Evolutionary conservation across 768 basidiomycete genomes (phyloP), one percentile per base, ranked within the genome.

Genomic region (Paxillus rubicundulus): DNA sequence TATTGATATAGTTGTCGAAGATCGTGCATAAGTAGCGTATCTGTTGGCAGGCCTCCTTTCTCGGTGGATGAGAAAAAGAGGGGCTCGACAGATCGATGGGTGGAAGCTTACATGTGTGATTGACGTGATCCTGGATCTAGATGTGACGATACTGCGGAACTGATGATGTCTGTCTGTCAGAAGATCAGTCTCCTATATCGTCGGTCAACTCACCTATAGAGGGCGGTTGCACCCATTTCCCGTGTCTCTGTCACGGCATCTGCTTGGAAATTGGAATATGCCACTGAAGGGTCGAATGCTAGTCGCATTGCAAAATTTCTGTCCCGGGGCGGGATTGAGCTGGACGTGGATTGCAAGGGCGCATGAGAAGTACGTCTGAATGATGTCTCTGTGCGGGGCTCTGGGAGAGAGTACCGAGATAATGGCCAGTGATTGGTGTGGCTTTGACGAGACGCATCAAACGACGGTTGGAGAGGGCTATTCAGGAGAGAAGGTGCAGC

Each of bases 131-230:
- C 50, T 16, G 51, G 52, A 34, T 66, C 57, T 20, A 81, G 50
- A 45, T 81, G 74, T 2, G 80, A 72, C 47, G 82, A 80, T 18
- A 85, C 79, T 33, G 82, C 75, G 47, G 80, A 75, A 59, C 83
- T 83, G 57, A 30, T 49, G 20, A 45, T 9, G 45, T n/a, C 24
- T 16, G 30, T 57, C 20, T 58, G 16, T 27, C 44, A 24, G 28
- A 28, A 34, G 30, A 49, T 18, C 9, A 24, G 16, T 20, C 28
- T 33, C 21, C 9, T 50, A 20, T 7, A 20, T 45, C 12, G 37
- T 28, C n/a, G 18, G 21, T 21, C 2, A 57, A 41, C 77, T 45
- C 58, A 82, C 86, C 79, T 83, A 71, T 87, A 88, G 28, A 87
- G 76, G 3, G 79, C 71, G 14, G 72, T 56, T 1, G 78, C 55